Conservation (phyloP, 768 basidiomycete genomes). For the Leccinellum rugosiceps region DNA sequence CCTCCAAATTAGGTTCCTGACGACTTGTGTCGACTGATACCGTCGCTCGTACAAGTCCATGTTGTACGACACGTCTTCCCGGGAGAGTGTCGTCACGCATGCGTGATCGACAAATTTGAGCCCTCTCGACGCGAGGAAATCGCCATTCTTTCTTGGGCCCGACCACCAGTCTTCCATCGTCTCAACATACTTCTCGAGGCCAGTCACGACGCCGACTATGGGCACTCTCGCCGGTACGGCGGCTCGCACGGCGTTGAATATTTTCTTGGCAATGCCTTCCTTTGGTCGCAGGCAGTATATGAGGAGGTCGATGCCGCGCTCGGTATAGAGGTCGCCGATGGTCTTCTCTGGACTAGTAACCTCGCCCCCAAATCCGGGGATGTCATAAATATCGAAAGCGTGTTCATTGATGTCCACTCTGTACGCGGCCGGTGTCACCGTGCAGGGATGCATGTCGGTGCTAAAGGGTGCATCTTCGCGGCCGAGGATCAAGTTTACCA, state of each 20-base stretch:
- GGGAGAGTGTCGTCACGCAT: constrained; percentile 39
- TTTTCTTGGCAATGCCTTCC: constrained; percentile 28
- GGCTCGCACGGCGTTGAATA: constrained; percentile 26
- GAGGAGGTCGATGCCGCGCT: constrained; percentile 32
- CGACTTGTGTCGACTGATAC: constrained; percentile 24
- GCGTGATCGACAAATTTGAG: constrained; percentile 39
- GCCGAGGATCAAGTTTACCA: constrained; percentile 31
- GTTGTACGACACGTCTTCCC: constrained; percentile 31
- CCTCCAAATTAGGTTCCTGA: constrained; percentile 28
- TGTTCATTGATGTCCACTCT: constrained; percentile 30
- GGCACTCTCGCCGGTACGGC: constrained; percentile 34
- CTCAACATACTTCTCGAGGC: constrained; percentile 33
- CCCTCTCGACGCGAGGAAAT: constrained; percentile 30
- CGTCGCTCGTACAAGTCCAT: constrained; percentile 33
- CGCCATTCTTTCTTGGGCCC: constrained; percentile 28
- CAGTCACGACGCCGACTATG: constrained; percentile 37
- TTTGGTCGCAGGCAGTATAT: constrained; percentile 29
- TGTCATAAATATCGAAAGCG: constrained; percentile 30
- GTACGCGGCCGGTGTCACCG: constrained; percentile 20
- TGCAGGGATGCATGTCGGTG: constrained; percentile 32
- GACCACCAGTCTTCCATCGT: constrained; percentile 36
- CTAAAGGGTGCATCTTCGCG: constrained; percentile 33
- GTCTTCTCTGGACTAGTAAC: constrained; percentile 18
- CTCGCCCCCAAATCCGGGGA: constrained; percentile 27
- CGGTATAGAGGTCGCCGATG: constrained; percentile 28